Evolutionary conservation across 345 rosid genomes (phyloP).

Genomic region (Noccaea bulbosa): DNA sequence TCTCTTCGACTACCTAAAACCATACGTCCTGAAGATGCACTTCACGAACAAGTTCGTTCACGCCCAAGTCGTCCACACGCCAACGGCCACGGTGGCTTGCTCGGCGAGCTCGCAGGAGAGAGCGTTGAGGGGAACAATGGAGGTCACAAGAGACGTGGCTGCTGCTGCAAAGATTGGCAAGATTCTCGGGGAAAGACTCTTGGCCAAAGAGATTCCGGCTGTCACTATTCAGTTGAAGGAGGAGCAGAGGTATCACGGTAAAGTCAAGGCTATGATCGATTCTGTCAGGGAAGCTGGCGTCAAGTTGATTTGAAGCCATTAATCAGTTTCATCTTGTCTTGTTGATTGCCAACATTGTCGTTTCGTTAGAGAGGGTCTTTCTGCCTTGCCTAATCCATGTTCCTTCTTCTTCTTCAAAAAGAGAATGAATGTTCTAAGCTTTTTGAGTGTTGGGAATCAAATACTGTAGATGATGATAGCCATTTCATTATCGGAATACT

Average conservation of each 20-base stretch:
- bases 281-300: slow-evolving; percentile 72
- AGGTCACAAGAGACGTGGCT: slow-evolving; percentile 71
- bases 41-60: slow-evolving; percentile 75
- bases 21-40: slow-evolving; percentile 74
- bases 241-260: slow-evolving; percentile 85
- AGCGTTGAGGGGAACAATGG: slow-evolving; percentile 65
- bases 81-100: slow-evolving; percentile 79
- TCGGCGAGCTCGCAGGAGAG: slow-evolving; percentile 85
- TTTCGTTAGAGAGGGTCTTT: neutral
- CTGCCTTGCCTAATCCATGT: slow-evolving; percentile 5
- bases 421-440: slow-evolving; percentile 5
- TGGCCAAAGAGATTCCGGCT: slow-evolving; percentile 74
- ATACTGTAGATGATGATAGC: neutral
- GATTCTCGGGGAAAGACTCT: slow-evolving; percentile 70
- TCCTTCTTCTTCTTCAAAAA: slow-evolving; percentile 11
- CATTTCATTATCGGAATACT: too few species aligned
- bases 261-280: slow-evolving; percentile 84
- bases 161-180: slow-evolving; percentile 90
- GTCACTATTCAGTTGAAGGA: slow-evolving; percentile 62
- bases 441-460: slow-evolving; percentile 22
- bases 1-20: slow-evolving; percentile 63
- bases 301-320: slow-evolving; percentile 52
- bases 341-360: neutral
- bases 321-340: slow-evolving; percentile 4
- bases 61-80: slow-evolving; percentile 83